Evolutionary conservation across 176 grass and related monocot species (phyloP).

Genomic region (Sorghum bicolor): Sorghum_bicolor_NCBIv3 NC_012870.2:74040501-74041000

Average conservation of each 20-base stretch:
- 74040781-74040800: too few species aligned
- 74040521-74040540: slow-evolving; percentile 57
- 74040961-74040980: slow-evolving; percentile 4
- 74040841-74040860: slow-evolving; percentile 19
- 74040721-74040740: neutral
- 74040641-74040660: neutral
- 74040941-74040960: slow-evolving; percentile 14
- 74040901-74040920: slow-evolving; percentile 45
- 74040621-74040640: too few species aligned
- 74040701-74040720: neutral
- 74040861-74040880: slow-evolving; percentile 10
- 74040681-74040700: neutral
- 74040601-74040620: neutral
- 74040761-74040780: too few species aligned
- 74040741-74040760: neutral
- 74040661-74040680: neutral
- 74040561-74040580: neutral
- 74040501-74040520: slow-evolving; percentile 88
- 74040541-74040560: neutral
- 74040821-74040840: slow-evolving; percentile 32
- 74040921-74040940: slow-evolving; percentile 11
- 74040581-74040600: neutral
- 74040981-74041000: slow-evolving; percentile 22
- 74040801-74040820: too few species aligned
- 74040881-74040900: slow-evolving; percentile 34